Evolutionary conservation across 805 yeast genomes (phyloP), one percentile per base, ranked within the genome.

Genomic region (Ascoidea rubescens): DNA sequence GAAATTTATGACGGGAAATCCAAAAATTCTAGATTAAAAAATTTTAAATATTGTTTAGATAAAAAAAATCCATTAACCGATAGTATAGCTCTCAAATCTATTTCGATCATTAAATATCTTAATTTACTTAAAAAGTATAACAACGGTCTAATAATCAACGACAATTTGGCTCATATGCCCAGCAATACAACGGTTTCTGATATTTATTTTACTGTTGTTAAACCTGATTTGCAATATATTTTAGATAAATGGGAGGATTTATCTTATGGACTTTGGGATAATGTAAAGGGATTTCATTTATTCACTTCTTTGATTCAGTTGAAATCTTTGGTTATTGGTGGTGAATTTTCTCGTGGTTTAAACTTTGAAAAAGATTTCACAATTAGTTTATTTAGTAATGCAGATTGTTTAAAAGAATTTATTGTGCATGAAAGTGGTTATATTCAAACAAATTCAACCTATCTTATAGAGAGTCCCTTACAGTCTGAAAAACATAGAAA

Each of bases 1-100:
- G 43, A 37, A 10, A 8, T 14, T 4, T 37, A 37, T 2, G 8
- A 4, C 2, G 14, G 8, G 8, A 37, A 71, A 70, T 53, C 68
- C 75, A 48, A 66, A 66, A 6, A 88, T 87, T 1, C 70, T 90
- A 43, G 98, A 97, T 1, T 97, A 91, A 64, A 97, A 98, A 5
- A 91, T 91, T 64, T 91, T 84, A 62, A 64, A 73, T 63, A 78
- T 81, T 4, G 77, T 87, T 62, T 81, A 84, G 30, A 59, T 78
- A 0, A 71, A 85, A 1, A 91, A 1, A 73, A 98, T 58, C 98
- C 98, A 1, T 98, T 91, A 67, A 76, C 88, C 54, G 98, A 91
- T 64, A 97, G 98, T 0, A 96, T 98, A 0, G 90, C 95, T 0
- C 71, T 91, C 53, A 74, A 97, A 59, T 74, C 81, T 8, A 73